Percentiles rank a stretch among this genome's conserved stretches.
Evolutionary conservation across 2,329 filamentous ascomycete species (phyloP).

Genomic region (Penicillium sp.): DNA sequence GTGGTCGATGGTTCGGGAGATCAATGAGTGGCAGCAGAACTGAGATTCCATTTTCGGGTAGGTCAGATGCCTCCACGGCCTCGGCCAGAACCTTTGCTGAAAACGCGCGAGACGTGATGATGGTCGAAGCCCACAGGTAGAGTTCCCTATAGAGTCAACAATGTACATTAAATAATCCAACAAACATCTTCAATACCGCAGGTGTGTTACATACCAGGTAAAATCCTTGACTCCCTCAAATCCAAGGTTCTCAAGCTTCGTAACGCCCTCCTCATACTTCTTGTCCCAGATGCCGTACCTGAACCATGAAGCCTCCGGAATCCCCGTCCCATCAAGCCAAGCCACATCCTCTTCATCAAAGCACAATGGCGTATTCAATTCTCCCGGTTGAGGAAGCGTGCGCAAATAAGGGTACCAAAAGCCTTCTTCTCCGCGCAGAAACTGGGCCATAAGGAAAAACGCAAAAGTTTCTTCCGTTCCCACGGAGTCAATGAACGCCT

Average conservation of each 20-base stretch:
- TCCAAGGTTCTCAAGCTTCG: slow-evolving; percentile 28
- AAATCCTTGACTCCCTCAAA: slow-evolving; percentile 28
- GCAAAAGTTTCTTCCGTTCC: slow-evolving; percentile 59
- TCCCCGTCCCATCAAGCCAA: slow-evolving; percentile 40
- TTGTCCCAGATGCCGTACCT: slow-evolving; percentile 33
- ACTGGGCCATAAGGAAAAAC: slow-evolving; percentile 66
- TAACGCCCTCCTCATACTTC: slow-evolving; percentile 35
- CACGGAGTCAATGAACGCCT: slow-evolving; percentile 46
- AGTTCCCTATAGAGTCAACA: slow-evolving; percentile 33
- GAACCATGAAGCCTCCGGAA: slow-evolving; percentile 32
- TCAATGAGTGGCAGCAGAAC: slow-evolving; percentile 67
- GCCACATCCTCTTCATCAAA: slow-evolving; percentile 59
- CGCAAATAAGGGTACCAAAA: slow-evolving; percentile 66
- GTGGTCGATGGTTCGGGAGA: slow-evolving; percentile 64
- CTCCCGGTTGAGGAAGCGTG: slow-evolving; percentile 58
- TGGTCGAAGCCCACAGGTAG: slow-evolving; percentile 45
- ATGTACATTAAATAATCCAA: slow-evolving; percentile 6
- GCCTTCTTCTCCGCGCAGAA: slow-evolving; percentile 53
- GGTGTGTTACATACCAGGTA: slow-evolving; percentile 33
- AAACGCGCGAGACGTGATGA: slow-evolving; percentile 43
- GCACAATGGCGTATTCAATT: slow-evolving; percentile 58
- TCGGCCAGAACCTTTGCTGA: slow-evolving; percentile 41
- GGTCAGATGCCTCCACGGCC: slow-evolving; percentile 33
- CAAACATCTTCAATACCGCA: no score
- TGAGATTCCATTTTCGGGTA: slow-evolving; percentile 57